These are phyloP conservation scores for Ophiostoma sp. DNA, from an alignment of 2,329 filamentous ascomycete species.

Conservation along the genomic window DNA sequence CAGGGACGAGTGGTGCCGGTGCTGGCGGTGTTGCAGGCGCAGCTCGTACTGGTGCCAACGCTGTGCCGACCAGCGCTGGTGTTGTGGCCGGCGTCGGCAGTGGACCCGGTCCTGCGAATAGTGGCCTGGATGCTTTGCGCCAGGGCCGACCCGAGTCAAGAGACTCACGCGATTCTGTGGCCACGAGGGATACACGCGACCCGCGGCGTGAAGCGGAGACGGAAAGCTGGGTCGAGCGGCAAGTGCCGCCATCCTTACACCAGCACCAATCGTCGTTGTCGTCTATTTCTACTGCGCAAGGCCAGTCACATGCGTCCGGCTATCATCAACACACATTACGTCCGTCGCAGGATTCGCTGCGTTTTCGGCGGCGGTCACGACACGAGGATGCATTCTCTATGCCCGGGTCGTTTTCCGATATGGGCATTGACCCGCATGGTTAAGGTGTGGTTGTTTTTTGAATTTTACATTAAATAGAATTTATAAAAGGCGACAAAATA, in stretches of 20 bases:
- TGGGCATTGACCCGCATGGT: slow-evolving; percentile 29
- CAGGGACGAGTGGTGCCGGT: not conserved
- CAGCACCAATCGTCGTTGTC: slow-evolving; percentile 11
- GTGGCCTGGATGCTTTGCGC: slow-evolving; percentile 16
- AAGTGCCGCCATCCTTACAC: slow-evolving; percentile 29
- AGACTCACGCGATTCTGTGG: slow-evolving; percentile 39
- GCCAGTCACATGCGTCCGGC: slow-evolving; percentile 13
- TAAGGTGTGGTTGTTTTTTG: not conserved
- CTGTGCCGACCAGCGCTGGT: not conserved
- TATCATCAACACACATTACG: slow-evolving; percentile 23
- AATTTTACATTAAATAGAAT: not conserved
- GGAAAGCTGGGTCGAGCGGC: slow-evolving; percentile 32
- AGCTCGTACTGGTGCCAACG: not conserved
- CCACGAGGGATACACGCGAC: slow-evolving; percentile 36
- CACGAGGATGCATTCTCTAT: slow-evolving; percentile 45
- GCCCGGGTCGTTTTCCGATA: slow-evolving; percentile 49
- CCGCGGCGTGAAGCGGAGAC: slow-evolving; percentile 35
- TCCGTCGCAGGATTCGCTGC: slow-evolving; percentile 38
- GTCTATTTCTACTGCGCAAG: slow-evolving; percentile 16
- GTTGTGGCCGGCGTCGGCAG: not conserved
- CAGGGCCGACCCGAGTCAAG: slow-evolving; percentile 32
- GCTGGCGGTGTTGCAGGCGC: not conserved
- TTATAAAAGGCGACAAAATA: not conserved
- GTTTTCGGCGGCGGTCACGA: slow-evolving; percentile 41
- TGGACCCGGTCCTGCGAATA: not conserved